Conservation (phyloP, 257 asterid genomes). For the Solanum clarkiae region DNA sequence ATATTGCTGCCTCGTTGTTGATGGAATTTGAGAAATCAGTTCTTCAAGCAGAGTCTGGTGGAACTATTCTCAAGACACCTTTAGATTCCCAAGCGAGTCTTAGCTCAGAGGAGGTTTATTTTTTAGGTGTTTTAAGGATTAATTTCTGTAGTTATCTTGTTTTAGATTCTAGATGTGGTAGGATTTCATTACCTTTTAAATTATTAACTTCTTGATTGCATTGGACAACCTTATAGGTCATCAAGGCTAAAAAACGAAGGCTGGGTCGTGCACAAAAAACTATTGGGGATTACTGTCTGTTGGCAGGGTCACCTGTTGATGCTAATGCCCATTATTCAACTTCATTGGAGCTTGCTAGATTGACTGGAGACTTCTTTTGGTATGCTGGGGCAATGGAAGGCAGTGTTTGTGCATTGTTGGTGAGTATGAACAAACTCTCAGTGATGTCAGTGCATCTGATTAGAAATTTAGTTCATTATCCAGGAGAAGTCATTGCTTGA, state of each 20-base stretch:
- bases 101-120: constrained; percentile 98
- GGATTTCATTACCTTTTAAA: background rate
- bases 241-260: constrained; percentile 92
- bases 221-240: constrained; percentile 48
- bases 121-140: constrained; percentile 70
- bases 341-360: constrained; percentile 85
- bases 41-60: constrained; percentile 86
- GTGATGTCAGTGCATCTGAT: background rate
- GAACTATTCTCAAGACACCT: constrained; percentile 92
- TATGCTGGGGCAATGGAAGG: constrained; percentile 99
- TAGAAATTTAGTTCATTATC: background rate
- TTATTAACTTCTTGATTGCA: constrained; percentile 12
- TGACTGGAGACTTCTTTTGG: constrained; percentile 96
- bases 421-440: constrained; percentile 21
- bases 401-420: constrained; percentile 92
- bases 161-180: background rate
- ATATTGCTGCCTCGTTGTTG: constrained; percentile 84
- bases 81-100: constrained; percentile 99
- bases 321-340: constrained; percentile 95
- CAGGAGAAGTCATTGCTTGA: background rate
- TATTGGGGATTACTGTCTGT: constrained; percentile 84
- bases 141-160: constrained; percentile 9
- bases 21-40: constrained; percentile 99
- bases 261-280: constrained; percentile 98
- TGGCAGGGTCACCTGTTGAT: constrained; percentile 99